Conservation (phyloP, 2,329 filamentous ascomycete species). For the Parastagonospora avenae region DNA sequence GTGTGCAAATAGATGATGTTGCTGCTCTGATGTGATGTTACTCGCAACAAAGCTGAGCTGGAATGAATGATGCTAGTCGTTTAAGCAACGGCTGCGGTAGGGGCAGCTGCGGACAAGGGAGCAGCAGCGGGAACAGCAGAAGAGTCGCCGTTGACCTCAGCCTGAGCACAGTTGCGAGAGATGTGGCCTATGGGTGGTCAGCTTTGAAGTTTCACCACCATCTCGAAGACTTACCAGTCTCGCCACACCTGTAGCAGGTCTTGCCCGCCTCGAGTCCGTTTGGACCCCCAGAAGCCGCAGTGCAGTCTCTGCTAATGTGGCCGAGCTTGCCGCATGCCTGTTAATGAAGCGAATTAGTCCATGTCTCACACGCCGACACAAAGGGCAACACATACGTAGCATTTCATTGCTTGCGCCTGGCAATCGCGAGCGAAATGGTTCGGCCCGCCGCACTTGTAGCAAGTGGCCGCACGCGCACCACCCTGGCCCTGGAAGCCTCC, state of each 20-base stretch:
- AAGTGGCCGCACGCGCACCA: constrained; percentile 68
- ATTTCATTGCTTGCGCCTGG: constrained; percentile 98
- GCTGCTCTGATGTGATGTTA: constrained; percentile 19
- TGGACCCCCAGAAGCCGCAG: constrained; percentile 92
- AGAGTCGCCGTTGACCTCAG: constrained; percentile 56
- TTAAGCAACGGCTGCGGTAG: constrained; percentile 49
- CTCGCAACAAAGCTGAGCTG: constrained; percentile 12
- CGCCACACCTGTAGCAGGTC: constrained; percentile 97
- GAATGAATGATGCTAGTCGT: constrained; percentile 3
- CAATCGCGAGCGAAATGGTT: constrained; percentile 99
- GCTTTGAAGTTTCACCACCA: not conserved
- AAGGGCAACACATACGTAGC: constrained; percentile 87
- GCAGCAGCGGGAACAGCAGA: constrained; percentile 25
- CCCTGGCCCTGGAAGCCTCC: constrained; percentile 75
- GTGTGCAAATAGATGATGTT: constrained; percentile 10
- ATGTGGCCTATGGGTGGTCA: constrained; percentile 67
- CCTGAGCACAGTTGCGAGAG: constrained; percentile 91
- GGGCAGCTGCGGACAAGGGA: constrained; percentile 46
- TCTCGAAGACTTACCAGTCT: constrained; percentile 62
- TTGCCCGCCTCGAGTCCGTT: constrained; percentile 82
- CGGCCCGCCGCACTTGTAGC: constrained; percentile 77
- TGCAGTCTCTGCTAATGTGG: constrained; percentile 94
- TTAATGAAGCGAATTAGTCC: not conserved
- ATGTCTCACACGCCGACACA: constrained; percentile 9
- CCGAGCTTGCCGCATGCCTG: constrained; percentile 51